Conservation (phyloP, 371 early-diverging fungal genomes). For the Parasitella parasitica region DNA sequence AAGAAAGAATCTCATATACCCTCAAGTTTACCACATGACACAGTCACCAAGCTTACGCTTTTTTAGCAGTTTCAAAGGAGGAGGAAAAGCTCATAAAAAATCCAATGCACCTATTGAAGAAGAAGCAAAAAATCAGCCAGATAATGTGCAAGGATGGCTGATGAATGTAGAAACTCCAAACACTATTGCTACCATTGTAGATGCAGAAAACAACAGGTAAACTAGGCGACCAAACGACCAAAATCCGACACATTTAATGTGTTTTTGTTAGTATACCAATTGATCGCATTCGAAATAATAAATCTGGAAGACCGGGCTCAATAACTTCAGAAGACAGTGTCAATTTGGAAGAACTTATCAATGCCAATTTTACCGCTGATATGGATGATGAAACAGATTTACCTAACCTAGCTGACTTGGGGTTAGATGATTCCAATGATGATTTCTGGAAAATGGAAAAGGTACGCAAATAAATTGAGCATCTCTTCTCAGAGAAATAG, state of each 20-base stretch:
- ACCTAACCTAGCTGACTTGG: slow-evolving; percentile 25
- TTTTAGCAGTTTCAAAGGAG: slow-evolving; percentile 9
- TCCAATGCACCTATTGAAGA: not conserved
- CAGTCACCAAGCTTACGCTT: slow-evolving; percentile 22
- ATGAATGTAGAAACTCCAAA: slow-evolving; percentile 19
- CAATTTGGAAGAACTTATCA: slow-evolving; percentile 33
- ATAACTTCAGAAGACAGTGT: slow-evolving; percentile 34
- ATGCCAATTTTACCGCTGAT: slow-evolving; percentile 30
- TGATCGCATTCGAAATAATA: not conserved
- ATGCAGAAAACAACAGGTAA: slow-evolving; percentile 30
- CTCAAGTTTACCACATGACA: slow-evolving; percentile 9
- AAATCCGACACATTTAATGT: not conserved
- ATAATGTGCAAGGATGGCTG: slow-evolving; percentile 31
- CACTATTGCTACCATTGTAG: slow-evolving; percentile 12
- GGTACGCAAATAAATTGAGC: not conserved
- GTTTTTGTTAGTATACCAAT: slow-evolving; percentile 10
- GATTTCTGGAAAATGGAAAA: slow-evolving; percentile 33
- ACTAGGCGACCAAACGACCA: not conserved
- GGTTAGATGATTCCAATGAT: slow-evolving; percentile 31
- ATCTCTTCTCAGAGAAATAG: too few species aligned
- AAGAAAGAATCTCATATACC: not conserved
- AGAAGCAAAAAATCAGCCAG: slow-evolving; percentile 7
- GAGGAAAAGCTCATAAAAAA: not conserved
- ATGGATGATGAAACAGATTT: slow-evolving; percentile 35
- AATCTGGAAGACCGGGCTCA: slow-evolving; percentile 23